These are phyloP conservation scores for Diutina neorugosa DNA, from an alignment of 1,139 yeast genomes.

Conservation along the genomic window DNA sequence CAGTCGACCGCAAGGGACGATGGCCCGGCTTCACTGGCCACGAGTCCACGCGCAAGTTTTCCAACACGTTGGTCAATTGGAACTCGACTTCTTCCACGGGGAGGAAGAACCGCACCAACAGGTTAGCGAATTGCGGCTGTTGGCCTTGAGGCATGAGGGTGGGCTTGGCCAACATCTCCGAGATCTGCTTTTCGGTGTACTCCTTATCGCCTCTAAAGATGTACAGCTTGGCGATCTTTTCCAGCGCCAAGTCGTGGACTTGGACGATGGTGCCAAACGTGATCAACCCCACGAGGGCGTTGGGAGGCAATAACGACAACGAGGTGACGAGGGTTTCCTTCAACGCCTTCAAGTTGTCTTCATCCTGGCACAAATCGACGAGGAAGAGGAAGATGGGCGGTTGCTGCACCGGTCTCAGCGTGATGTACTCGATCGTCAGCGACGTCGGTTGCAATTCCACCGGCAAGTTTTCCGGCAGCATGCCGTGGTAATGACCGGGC, in stretches of 20 bases:
- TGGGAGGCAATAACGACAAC: constrained; percentile 78
- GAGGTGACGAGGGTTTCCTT: constrained; percentile 79
- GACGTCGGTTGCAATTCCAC: constrained; percentile 67
- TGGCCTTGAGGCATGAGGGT: constrained; percentile 20
- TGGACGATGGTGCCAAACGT: constrained; percentile 94
- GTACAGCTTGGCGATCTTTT: constrained; percentile 65
- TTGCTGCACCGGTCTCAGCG: constrained; percentile 75
- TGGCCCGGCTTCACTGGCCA: constrained; percentile 88
- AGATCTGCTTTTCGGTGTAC: constrained; percentile 62
- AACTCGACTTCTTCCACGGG: constrained; percentile 84
- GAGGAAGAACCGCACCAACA: constrained; percentile 60
- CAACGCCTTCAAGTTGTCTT: constrained; percentile 79
- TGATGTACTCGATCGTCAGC: constrained; percentile 86
- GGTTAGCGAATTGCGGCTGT: constrained; percentile 16
- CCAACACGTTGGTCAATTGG: constrained; percentile 72
- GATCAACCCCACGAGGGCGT: constrained; percentile 82
- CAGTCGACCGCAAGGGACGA: constrained; percentile 87
- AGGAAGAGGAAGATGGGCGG: constrained; percentile 93
- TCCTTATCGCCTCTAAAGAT: constrained; percentile 93
- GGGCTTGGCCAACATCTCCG: constrained; percentile 39
- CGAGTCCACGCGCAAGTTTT: constrained; percentile 70
- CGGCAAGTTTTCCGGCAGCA: constrained; percentile 76
- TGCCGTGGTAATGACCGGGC: constrained; percentile 82
- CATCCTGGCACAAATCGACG: constrained; percentile 90
- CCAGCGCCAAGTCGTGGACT: constrained; percentile 82